These are phyloP conservation scores for Aspergillus aculeatus DNA, from an alignment of 2,329 filamentous ascomycete species.

Conservation along the genomic window DNA sequence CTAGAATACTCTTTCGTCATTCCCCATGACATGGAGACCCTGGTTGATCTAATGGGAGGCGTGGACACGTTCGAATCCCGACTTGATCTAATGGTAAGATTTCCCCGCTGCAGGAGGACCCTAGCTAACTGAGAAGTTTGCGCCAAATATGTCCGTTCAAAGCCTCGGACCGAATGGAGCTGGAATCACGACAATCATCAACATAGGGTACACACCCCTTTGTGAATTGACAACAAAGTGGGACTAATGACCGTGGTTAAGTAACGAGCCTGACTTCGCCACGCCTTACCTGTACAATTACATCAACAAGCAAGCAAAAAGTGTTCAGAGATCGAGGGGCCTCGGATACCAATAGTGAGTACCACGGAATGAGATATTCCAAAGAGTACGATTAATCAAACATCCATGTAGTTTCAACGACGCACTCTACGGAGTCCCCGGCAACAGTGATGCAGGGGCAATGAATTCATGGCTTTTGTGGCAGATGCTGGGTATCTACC, in stretches of 20 bases:
- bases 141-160: constrained; percentile 30
- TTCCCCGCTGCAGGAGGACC: not conserved
- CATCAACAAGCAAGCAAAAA: constrained; percentile 62
- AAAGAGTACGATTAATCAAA: not conserved
- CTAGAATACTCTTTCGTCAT: constrained; percentile 63
- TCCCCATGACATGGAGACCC: constrained; percentile 60
- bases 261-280: constrained; percentile 67
- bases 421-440: constrained; percentile 58
- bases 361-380: too few species aligned
- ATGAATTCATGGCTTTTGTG: constrained; percentile 53
- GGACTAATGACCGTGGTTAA: constrained; percentile 24
- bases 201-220: constrained; percentile 36
- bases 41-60: constrained; percentile 58
- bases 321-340: constrained; percentile 58
- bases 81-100: constrained; percentile 54
- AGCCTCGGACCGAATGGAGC: constrained; percentile 32
- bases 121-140: constrained; percentile 41
- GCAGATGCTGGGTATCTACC: constrained; percentile 52
- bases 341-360: constrained; percentile 55
- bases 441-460: constrained; percentile 65
- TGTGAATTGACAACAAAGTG: not conserved
- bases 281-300: constrained; percentile 70
- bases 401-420: constrained; percentile 49
- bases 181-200: constrained; percentile 56
- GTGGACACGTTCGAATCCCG: constrained; percentile 54